A percentile compares a stretch with the other conserved stretches of the same genome.
These are phyloP conservation scores for Suillus subalutaceus DNA, from an alignment of 768 basidiomycete genomes.

Conservation along the genomic window DNA sequence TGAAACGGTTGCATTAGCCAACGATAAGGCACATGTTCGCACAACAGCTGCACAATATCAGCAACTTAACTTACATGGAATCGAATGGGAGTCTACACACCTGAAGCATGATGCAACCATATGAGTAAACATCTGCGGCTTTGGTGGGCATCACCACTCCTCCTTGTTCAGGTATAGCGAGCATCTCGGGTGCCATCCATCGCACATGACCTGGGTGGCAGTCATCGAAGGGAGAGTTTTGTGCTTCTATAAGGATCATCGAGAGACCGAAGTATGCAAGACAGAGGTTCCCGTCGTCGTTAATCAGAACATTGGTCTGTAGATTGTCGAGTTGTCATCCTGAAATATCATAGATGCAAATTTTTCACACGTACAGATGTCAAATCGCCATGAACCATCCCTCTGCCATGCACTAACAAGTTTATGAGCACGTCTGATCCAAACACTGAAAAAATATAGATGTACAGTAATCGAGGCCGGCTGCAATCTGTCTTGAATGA, in stretches of 20 bases:
- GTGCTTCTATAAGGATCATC: constrained; percentile 33
- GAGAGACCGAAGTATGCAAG: constrained; percentile 45
- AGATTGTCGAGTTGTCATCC: too few relatives aligned
- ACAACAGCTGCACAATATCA: constrained; percentile 21
- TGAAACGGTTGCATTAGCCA: constrained; percentile 15
- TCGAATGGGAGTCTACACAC: constrained; percentile 33
- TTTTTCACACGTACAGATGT: constrained; percentile 12
- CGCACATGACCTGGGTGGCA: constrained; percentile 28
- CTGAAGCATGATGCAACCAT: constrained; percentile 38
- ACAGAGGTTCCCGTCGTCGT: constrained; percentile 32
- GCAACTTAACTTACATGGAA: not conserved
- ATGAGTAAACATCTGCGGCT: constrained; percentile 39
- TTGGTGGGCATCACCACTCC: constrained; percentile 21
- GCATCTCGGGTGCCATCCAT: constrained; percentile 28
- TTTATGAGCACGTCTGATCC: not conserved
- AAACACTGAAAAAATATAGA: not conserved
- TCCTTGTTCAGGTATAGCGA: constrained; percentile 19
- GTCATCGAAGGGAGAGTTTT: constrained; percentile 37
- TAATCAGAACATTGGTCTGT: constrained; percentile 32
- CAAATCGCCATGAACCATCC: constrained; percentile 9
- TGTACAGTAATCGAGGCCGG: constrained; percentile 10
- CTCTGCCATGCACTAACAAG: constrained; percentile 11
- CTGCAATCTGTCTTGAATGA: constrained; percentile 6
- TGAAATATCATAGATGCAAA: too few relatives aligned
- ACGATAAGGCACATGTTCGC: constrained; percentile 24